Evolutionary conservation across 768 basidiomycete genomes (phyloP).

Genomic region (Dictyophora rubrovolvata): DNA sequence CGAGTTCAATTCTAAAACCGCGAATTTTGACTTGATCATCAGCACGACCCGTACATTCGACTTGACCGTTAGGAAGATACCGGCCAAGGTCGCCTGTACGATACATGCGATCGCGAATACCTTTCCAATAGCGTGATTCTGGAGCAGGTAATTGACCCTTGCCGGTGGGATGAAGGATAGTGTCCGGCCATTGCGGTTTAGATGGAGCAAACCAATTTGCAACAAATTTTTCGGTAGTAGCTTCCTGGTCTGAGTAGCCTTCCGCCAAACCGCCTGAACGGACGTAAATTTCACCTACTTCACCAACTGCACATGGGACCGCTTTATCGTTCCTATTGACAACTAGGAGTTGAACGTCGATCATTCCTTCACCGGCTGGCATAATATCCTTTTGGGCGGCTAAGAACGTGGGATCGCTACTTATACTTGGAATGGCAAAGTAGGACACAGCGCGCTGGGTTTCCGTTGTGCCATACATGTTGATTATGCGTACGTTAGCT

Average conservation of each 20-base stretch:
- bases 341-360: conserved; percentile 93
- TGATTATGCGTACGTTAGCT: conserved; percentile 86
- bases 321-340: conserved; percentile 84
- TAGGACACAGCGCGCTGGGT: conserved; percentile 98
- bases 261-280: conserved; percentile 93
- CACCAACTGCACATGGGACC: conserved; percentile 85
- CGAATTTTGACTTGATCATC: conserved; percentile 99
- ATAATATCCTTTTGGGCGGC: conserved; percentile 94
- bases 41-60: conserved; percentile 94
- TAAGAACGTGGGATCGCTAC: conserved; percentile 81
- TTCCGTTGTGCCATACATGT: conserved; percentile 99
- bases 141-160: conserved; percentile 43
- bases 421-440: conserved; percentile 80
- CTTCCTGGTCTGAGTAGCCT: conserved; percentile 79
- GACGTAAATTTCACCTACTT: conserved; percentile 98
- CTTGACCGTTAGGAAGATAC: conserved; percentile 83
- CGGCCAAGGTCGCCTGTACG: conserved; percentile 94
- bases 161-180: conserved; percentile 48
- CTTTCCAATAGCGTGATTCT: conserved; percentile 83
- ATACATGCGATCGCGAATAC: conserved; percentile 95
- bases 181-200: conserved; percentile 49
- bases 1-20: conserved; percentile 96
- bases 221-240: conserved; percentile 87
- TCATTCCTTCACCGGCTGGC: conserved; percentile 95
- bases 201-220: conserved; percentile 76